A percentile compares a stretch with the other conserved stretches of the same genome.
Evolutionary conservation across 1,284 basidiomycete genomes (phyloP).

Genomic region (Marasmius tenuissimus): DNA sequence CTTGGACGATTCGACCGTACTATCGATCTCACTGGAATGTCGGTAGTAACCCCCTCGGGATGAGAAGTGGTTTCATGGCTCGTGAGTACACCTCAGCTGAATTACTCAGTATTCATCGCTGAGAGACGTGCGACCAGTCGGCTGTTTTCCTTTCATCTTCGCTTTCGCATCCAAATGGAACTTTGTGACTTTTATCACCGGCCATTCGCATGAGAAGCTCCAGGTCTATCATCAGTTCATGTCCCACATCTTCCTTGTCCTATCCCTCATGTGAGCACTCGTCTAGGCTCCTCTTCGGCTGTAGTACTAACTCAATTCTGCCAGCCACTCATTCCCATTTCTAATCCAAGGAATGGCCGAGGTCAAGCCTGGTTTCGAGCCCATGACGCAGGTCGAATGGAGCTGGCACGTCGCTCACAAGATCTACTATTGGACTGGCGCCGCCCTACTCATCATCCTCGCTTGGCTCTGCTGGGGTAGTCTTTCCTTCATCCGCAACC

Average conservation of each 20-base stretch:
- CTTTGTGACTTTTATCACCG: conserved; percentile 3
- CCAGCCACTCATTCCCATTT: neutral
- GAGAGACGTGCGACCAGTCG: neutral
- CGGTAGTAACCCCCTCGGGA: neutral
- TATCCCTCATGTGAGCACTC: conserved; percentile 1
- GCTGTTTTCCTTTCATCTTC: conserved; percentile 3
- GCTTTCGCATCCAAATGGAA: conserved; percentile 1
- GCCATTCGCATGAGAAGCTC: conserved; percentile 4
- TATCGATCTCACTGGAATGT: conserved; percentile 3
- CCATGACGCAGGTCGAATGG: neutral
- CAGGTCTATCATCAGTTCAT: conserved; percentile 5
- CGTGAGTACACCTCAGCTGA: neutral
- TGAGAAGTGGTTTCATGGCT: conserved; percentile 1
- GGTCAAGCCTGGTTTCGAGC: neutral
- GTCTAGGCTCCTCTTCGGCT: neutral
- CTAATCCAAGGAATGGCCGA: neutral
- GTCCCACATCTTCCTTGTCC: conserved; percentile 1
- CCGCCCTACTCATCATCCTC: conserved; percentile 1
- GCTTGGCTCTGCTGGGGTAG: conserved; percentile 1
- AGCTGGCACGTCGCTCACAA: conserved; percentile 3
- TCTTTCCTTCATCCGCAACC: neutral
- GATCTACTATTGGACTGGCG: conserved; percentile 4
- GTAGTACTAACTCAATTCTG: neutral
- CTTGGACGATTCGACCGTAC: neutral
- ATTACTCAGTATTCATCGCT: neutral